A percentile compares a stretch with the other conserved stretches of the same genome.
Conservation (phyloP, 2,329 filamentous ascomycete genomes). For the Apiospora rasikravindrae region DNA sequence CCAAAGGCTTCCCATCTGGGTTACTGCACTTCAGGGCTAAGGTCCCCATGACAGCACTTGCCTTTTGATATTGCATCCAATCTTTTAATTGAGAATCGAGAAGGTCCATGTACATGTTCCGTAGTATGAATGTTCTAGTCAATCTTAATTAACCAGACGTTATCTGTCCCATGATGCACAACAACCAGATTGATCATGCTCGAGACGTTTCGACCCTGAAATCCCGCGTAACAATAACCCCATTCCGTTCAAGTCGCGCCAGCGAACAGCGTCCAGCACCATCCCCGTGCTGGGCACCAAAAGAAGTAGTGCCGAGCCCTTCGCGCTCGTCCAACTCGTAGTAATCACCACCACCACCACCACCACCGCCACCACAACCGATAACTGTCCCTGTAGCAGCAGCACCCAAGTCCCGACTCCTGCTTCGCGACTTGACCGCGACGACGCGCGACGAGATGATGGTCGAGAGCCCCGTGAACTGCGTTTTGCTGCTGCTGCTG, state of each 20-base stretch:
- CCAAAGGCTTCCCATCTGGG: not conserved
- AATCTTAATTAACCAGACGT: no score
- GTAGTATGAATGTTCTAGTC: no score
- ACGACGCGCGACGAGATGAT: not conserved
- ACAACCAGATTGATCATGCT: not conserved
- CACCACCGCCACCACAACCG: no score
- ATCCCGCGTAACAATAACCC: not conserved
- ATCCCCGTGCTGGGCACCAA: not conserved
- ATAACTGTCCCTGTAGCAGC: not conserved
- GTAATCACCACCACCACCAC: not conserved
- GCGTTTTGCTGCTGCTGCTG: constrained; percentile 20
- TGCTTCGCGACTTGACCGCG: not conserved
- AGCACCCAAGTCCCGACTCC: not conserved
- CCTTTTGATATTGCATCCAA: no score
- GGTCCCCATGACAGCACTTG: not conserved
- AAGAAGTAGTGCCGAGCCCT: not conserved
- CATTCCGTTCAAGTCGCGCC: no score
- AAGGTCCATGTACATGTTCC: no score
- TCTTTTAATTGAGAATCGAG: no score
- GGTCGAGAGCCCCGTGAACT: not conserved
- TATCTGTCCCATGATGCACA: no score
- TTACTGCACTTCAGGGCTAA: not conserved
- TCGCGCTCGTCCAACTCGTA: not conserved
- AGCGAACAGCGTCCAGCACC: no score
- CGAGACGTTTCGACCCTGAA: not conserved